Conservation (phyloP, 768 basidiomycete species). For the Rhodotorula taiwanensis region DNA sequence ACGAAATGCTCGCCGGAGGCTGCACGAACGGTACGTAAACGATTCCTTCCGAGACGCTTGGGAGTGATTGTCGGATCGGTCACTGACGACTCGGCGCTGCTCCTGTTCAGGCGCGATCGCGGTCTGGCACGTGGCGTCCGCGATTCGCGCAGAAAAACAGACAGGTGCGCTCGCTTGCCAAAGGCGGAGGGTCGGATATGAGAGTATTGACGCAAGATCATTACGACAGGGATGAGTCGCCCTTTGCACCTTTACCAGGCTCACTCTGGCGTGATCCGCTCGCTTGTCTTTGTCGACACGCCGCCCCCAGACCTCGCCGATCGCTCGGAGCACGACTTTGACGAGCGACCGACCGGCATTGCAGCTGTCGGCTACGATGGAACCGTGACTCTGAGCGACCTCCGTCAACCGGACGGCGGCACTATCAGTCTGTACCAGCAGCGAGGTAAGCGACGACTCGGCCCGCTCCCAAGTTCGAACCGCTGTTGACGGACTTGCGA, state of each 20-base stretch:
- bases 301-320: slow-evolving; percentile 45
- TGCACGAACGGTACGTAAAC: slow-evolving; percentile 62
- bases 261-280: slow-evolving; percentile 74
- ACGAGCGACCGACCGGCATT: slow-evolving; percentile 64
- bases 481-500: neutral
- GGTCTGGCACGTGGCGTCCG: slow-evolving; percentile 43
- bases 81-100: neutral
- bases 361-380: slow-evolving; percentile 77
- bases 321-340: slow-evolving; percentile 43
- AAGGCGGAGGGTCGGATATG: neutral
- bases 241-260: slow-evolving; percentile 66
- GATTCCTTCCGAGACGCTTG: neutral
- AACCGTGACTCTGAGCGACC: slow-evolving; percentile 64
- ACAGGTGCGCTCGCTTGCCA: too few species aligned
- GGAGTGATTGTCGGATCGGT: neutral
- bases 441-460: slow-evolving; percentile 26
- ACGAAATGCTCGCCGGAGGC: slow-evolving; percentile 71
- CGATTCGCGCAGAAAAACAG: slow-evolving; percentile 28
- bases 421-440: slow-evolving; percentile 20
- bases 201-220: neutral
- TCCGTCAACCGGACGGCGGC: slow-evolving; percentile 52
- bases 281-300: slow-evolving; percentile 62
- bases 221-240: too few species aligned
- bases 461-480: neutral
- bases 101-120: slow-evolving; percentile 24